These are phyloP conservation scores for Penicillium paxilli DNA, from an alignment of 495 filamentous ascomycete genomes.

Conservation along the genomic window DNA sequence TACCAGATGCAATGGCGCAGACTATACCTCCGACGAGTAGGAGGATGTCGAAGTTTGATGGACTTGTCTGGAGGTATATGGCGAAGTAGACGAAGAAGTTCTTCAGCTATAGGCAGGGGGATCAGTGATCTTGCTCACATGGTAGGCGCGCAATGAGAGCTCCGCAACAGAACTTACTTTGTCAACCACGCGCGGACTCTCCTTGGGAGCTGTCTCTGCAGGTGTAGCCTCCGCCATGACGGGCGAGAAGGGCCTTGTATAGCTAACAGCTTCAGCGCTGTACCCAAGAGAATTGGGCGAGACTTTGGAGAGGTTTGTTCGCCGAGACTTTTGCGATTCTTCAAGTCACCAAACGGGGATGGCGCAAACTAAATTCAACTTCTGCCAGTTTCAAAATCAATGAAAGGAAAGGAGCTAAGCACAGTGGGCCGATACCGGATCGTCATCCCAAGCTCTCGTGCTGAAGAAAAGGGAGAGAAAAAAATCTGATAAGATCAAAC, in stretches of 20 bases:
- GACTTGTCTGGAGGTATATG: slow-evolving; percentile 17
- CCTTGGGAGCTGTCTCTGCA: not conserved
- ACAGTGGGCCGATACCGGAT: slow-evolving; percentile 13
- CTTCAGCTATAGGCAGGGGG: not conserved
- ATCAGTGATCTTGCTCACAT: not conserved
- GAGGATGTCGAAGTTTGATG: slow-evolving; percentile 42
- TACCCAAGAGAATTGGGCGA: not conserved
- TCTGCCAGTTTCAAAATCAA: not conserved
- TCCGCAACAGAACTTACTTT: slow-evolving; percentile 1
- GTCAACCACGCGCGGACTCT: not conserved
- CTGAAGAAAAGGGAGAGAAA: not conserved
- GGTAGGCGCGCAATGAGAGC: not conserved
- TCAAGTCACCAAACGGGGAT: not conserved
- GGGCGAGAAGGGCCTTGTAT: not conserved
- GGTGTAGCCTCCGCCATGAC: not conserved
- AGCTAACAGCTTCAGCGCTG: not conserved
- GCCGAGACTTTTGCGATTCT: not conserved
- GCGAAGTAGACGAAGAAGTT: slow-evolving; percentile 5
- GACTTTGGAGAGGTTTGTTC: not conserved
- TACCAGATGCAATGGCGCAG: slow-evolving; percentile 57
- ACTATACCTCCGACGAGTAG: slow-evolving; percentile 52
- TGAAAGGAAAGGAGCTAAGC: not conserved
- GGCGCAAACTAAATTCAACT: not conserved
- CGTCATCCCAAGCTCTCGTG: slow-evolving; percentile 3
- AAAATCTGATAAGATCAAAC: slow-evolving; percentile 14